Percentiles rank a stretch among this genome's conserved stretches.
phyloP scores from a whole-genome alignment of 176 grass and related monocot genomes.

The Puya raimondii region DNA sequence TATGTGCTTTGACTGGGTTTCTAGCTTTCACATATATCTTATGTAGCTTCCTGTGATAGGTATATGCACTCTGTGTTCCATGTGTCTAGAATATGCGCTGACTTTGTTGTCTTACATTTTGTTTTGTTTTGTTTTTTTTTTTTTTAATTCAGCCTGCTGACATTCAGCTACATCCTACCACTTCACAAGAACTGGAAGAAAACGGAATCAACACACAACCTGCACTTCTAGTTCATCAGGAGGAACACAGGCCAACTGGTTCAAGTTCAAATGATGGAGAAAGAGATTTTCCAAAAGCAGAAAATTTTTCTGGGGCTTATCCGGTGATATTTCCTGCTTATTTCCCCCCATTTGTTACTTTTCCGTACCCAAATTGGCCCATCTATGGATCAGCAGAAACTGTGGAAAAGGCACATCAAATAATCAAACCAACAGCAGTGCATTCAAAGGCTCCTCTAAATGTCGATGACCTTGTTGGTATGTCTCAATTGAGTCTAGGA shows the following conservation, averaged over 20 bases:
- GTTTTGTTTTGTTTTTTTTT: not conserved
- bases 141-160: constrained; percentile 27
- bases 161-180: constrained; percentile 23
- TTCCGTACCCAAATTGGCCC: constrained; percentile 28
- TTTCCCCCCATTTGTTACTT: constrained; percentile 20
- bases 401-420: constrained; percentile 27
- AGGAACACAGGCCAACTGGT: constrained; percentile 9
- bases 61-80: not conserved
- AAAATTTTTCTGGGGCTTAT: constrained; percentile 30
- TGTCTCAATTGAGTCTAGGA: constrained; percentile 40
- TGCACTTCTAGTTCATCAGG: constrained; percentile 12
- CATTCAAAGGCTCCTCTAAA: constrained; percentile 39
- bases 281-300: constrained; percentile 20
- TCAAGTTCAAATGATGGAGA: constrained; percentile 20
- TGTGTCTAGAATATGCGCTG: not conserved
- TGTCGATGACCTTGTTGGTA: constrained; percentile 37
- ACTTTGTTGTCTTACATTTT: not conserved
- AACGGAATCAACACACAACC: constrained; percentile 12
- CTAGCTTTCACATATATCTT: not conserved
- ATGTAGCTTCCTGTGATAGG: not conserved
- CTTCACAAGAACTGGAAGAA: constrained; percentile 39
- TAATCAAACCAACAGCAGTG: constrained; percentile 37
- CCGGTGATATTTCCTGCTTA: constrained; percentile 40
- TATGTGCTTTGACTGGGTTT: too few species aligned
- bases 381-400: constrained; percentile 23